Evolutionary conservation across 2,329 filamentous ascomycete genomes (phyloP), one percentile per base, ranked within the genome.

Genomic region (Colletotrichum gigasporum): DNA sequence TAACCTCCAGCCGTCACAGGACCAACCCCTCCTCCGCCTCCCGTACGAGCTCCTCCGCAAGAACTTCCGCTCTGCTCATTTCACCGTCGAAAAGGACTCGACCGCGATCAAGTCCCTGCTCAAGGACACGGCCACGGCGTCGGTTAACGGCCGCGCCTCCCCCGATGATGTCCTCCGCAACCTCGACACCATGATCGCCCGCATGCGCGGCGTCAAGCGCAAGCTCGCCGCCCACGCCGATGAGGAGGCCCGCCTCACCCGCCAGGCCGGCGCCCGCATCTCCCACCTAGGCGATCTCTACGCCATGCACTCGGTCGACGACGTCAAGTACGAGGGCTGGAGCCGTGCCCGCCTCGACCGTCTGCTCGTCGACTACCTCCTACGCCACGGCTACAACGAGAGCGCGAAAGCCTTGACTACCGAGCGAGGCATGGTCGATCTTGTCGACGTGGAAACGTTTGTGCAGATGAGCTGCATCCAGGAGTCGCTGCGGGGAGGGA

Each of bases 291-390:
- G 92, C 69, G 89, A 94, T 69, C 83, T 99, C 4, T 93, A 96
- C 76, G 79, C 85, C 44, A 92, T 98, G 71, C 87, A 91, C 61
- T 92, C 88, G 65, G 83, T 97, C 66, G 91, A 93, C 54, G 96
- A 99, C 75, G 93, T 97, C 70, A 93, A 93, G 73, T 99, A 98
- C 79, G 95, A 98, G 73, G 83, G 87, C 61, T 99, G 96, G 96
- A 93, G 91, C 65, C 87, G 92, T 57, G 87, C 87, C 37, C 85
- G 96, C 20, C 83, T 99, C 44, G 91, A 97, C 77, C 85, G 96
- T 16, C 80, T 98, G 62, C 79, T 99, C 48, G 92, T 97, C n/a
- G 96, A 99, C 74, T 97, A 97, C 76, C 84, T 99, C 69, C 81
- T 98, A 50, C 87, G 96, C 8, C 90, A 90, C 65, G 95, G 95